Evolutionary conservation across 2,329 filamentous ascomycete species (phyloP).

Genomic region (Trichocomaceae sp.): DNA sequence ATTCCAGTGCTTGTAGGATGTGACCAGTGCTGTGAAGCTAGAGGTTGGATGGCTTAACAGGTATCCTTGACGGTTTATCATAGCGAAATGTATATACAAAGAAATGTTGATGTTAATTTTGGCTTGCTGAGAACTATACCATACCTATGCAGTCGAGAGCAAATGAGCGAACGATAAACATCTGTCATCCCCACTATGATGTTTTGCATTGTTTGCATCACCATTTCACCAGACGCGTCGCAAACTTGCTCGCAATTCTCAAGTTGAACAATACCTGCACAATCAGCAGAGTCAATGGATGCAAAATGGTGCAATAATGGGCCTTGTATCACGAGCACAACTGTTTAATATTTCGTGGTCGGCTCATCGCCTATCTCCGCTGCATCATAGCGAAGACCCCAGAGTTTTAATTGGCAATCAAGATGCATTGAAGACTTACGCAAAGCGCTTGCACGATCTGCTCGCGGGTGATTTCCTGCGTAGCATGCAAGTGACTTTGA

Average conservation of each 20-base stretch:
- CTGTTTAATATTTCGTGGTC: slow-evolving; percentile 50
- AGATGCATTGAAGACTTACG: slow-evolving; percentile 39
- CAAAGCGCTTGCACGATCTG: slow-evolving; percentile 43
- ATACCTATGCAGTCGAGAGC: neutral
- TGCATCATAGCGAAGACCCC: slow-evolving; percentile 42
- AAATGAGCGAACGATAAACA: neutral
- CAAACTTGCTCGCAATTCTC: neutral
- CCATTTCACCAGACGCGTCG: neutral
- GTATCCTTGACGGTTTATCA: neutral
- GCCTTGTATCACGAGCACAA: slow-evolving; percentile 26
- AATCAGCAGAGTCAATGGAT: neutral
- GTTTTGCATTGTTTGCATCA: neutral
- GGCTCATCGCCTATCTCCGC: slow-evolving; percentile 49
- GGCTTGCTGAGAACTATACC: neutral
- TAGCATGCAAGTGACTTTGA: slow-evolving; percentile 37
- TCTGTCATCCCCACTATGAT: neutral
- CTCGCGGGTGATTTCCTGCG: slow-evolving; percentile 45
- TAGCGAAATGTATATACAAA: neutral
- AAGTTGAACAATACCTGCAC: neutral
- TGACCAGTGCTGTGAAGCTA: slow-evolving; percentile 23
- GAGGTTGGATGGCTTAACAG: slow-evolving; percentile 29
- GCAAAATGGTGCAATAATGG: slow-evolving; percentile 18
- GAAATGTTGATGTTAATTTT: neutral
- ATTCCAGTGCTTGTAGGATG: slow-evolving; percentile 34
- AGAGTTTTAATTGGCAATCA: slow-evolving; percentile 29